phyloP scores from a whole-genome alignment of 495 filamentous ascomycete genomes.

The Immersiella caudata region DNA sequence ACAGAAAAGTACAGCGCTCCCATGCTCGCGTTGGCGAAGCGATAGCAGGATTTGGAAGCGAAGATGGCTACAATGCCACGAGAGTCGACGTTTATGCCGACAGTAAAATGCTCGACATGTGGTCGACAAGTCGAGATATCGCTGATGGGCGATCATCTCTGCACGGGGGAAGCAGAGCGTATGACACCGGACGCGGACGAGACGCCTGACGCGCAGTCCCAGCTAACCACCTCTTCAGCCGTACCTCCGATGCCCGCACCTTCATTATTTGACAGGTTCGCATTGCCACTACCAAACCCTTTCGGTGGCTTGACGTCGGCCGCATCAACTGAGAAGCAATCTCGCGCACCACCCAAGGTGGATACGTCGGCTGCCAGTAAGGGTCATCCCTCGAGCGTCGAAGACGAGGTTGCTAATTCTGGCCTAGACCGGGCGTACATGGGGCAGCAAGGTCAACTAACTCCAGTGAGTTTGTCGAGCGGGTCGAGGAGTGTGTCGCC shows the following conservation, averaged over 20 bases:
- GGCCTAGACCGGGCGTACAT: conserved; percentile 63
- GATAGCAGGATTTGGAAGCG: conserved; percentile 24
- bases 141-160: conserved; percentile 89
- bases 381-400: conserved; percentile 27
- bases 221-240: conserved; percentile 30
- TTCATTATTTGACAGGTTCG: conserved; percentile 46
- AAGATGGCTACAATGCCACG: conserved; percentile 54
- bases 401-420: conserved; percentile 35
- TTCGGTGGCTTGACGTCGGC: conserved; percentile 26
- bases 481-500: conserved; percentile 63
- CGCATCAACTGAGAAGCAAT: conserved; percentile 32
- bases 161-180: conserved; percentile 51
- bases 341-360: conserved; percentile 51
- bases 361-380: conserved; percentile 62
- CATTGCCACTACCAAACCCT: conserved; percentile 24
- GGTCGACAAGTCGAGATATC: conserved; percentile 83
- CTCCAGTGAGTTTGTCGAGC: conserved; percentile 61
- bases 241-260: conserved; percentile 35
- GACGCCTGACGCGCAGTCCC: background rate
- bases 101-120: conserved; percentile 95
- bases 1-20: background rate
- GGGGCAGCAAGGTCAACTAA: conserved; percentile 56
- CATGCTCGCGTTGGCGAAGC: conserved; percentile 24
- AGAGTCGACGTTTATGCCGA: conserved; percentile 76
- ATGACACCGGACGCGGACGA: conserved; percentile 22